Evolutionary conservation across 257 asterid species (phyloP), one percentile per base, ranked within the genome.

Genomic region (Parsonsia alboflavescens): DNA sequence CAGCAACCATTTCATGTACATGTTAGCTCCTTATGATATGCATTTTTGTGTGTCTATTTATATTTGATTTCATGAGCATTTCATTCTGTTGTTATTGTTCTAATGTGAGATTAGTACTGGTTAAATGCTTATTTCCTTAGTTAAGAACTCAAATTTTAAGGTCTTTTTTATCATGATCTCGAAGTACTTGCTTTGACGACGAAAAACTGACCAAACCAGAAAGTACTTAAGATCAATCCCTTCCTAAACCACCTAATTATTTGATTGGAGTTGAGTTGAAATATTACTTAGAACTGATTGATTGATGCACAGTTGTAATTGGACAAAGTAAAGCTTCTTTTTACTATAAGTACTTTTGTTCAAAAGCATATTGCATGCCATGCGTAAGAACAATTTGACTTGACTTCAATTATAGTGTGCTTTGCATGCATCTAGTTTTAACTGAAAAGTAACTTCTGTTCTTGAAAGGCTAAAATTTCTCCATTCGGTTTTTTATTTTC

Each of bases 311-410:
- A 33, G 17, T 52, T 7, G 64, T 58, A 58, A 26, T 28, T 30
- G 48, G 9, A 9, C 30, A 50, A 50, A 50, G 21, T 22, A 54
- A 54, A 54, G 28, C 61, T 54, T 54, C 61, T 54, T 54, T 54
- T 54, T 46, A 46, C 50, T 46, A 46, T 46, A 46, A 7, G 13
- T 54, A 45, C 52, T 56, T 67, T 72, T 56, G 33, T 67, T 54
- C 21, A 39, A 72, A 56, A 44, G 68, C 52, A 56, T 71, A 52
- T 24, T 50, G n/a, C 26, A 53, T 57, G 54, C 75, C 75, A 72
- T 41, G 75, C 67, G 52, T 39, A 12, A 22, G 56, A 72, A 36
- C 17, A 72, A 13, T n/a, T 56, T 72, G 75, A 56, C 68, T n/a
- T 26, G 22, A 72, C 46, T 52, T 52, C 6, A 5, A 52, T 33